phyloP scores from a whole-genome alignment of 1,139 yeast species.

The Blastobotrys proliferans region DNA sequence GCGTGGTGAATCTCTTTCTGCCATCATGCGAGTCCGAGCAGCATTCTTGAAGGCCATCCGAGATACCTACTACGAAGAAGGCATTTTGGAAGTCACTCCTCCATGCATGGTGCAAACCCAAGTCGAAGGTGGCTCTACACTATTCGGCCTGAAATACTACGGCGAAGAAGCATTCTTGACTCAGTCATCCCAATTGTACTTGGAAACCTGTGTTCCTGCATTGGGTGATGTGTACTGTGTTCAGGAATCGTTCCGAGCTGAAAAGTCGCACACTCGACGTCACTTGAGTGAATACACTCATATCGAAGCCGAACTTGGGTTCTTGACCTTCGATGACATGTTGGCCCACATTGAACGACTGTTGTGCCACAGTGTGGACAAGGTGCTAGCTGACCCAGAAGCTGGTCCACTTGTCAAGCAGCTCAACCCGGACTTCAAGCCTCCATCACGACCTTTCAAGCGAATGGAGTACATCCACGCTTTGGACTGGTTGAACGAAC shows the following conservation, averaged over 20 bases:
- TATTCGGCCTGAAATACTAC: constrained; percentile 89
- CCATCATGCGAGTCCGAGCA: constrained; percentile 96
- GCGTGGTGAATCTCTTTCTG: constrained; percentile 91
- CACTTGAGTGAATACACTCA: constrained; percentile 97
- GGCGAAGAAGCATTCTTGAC: constrained; percentile 97
- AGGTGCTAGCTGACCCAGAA: constrained; percentile 81
- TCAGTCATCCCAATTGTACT: constrained; percentile 93
- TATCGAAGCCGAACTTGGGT: constrained; percentile 89
- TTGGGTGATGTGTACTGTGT: constrained; percentile 96
- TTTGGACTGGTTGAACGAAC: constrained; percentile 93
- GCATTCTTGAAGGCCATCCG: constrained; percentile 69
- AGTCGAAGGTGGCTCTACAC: constrained; percentile 98
- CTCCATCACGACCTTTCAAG: constrained; percentile 83
- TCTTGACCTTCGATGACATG: constrained; percentile 80
- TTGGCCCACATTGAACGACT: constrained; percentile 80
- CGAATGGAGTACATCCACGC: constrained; percentile 92
- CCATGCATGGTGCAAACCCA: constrained; percentile 99
- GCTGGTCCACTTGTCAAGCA: constrained; percentile 87
- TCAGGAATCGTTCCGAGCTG: constrained; percentile 99
- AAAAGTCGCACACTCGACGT: constrained; percentile 97
- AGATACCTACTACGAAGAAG: constrained; percentile 70
- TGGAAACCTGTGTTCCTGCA: constrained; percentile 95
- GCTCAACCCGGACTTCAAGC: constrained; percentile 83
- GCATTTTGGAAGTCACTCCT: constrained; percentile 87
- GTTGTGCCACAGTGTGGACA: constrained; percentile 63